Evolutionary conservation across 805 yeast species (phyloP).

Genomic region (Geotrichum ghanense): DNA sequence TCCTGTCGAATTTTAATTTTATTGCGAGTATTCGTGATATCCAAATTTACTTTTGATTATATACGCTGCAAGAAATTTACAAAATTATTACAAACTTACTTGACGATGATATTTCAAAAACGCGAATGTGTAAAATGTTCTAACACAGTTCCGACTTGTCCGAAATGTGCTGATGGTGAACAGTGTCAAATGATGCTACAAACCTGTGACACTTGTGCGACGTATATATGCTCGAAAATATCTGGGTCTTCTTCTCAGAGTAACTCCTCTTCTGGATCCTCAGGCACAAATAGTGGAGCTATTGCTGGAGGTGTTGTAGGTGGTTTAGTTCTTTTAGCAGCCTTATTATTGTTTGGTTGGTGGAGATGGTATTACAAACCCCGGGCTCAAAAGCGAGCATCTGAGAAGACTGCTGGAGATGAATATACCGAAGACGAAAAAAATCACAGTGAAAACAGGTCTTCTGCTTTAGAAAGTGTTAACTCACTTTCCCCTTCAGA

Average conservation of each 20-base stretch:
- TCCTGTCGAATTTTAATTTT: no score
- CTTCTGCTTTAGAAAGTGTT: neutral
- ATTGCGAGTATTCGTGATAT: no score
- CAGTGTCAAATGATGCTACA: conserved; percentile 44
- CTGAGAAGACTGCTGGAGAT: neutral
- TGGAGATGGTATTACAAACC: conserved; percentile 31
- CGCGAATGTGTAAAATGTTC: conserved; percentile 26
- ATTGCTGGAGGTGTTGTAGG: conserved; percentile 68
- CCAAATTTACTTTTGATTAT: no score
- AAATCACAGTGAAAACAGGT: neutral
- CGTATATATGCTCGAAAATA: conserved; percentile 35
- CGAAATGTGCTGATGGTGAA: conserved; percentile 40
- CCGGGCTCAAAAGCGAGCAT: conserved; percentile 18
- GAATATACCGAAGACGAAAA: neutral
- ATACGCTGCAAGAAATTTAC: no score
- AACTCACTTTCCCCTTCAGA: conserved; percentile 36
- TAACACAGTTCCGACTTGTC: conserved; percentile 34
- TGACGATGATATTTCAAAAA: conserved; percentile 2
- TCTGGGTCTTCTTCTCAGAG: conserved; percentile 8
- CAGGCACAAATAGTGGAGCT: conserved; percentile 36
- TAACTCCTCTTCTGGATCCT: conserved; percentile 6
- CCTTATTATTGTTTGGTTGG: conserved; percentile 28
- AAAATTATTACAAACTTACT: no score
- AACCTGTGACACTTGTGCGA: conserved; percentile 49
- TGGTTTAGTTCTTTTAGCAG: conserved; percentile 37